Percentiles rank a stretch among this genome's conserved stretches.
These are phyloP conservation scores for Mucor ambiguus DNA, from an alignment of 371 early-diverging fungal genomes.

Conservation along the genomic window DNA sequence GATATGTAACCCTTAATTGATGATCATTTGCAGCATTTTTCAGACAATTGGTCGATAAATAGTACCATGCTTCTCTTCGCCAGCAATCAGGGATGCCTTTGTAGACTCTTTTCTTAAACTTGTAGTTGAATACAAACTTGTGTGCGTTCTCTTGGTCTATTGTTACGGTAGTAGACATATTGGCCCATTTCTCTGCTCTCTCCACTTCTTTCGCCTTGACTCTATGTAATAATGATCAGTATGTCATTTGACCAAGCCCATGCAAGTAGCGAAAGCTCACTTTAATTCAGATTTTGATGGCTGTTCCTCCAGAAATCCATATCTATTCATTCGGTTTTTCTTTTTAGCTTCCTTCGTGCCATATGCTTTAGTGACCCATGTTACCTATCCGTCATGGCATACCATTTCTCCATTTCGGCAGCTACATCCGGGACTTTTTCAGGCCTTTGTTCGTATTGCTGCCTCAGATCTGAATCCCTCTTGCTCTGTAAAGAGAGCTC, in stretches of 20 bases:
- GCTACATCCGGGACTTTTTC: slow-evolving; percentile 38
- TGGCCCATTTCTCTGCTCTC: slow-evolving; percentile 58
- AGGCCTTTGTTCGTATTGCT: slow-evolving; percentile 30
- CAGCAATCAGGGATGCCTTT: slow-evolving; percentile 73
- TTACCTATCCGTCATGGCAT: slow-evolving; percentile 50
- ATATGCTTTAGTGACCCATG: not conserved
- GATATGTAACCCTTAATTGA: slow-evolving; percentile 23
- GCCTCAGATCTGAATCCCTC: slow-evolving; percentile 11
- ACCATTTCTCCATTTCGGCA: slow-evolving; percentile 57
- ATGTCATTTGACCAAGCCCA: not conserved
- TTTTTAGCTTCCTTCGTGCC: not conserved
- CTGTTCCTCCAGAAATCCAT: slow-evolving; percentile 46
- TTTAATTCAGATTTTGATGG: slow-evolving; percentile 1
- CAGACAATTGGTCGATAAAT: slow-evolving; percentile 24
- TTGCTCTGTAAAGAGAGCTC: not conserved
- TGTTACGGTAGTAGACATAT: slow-evolving; percentile 47
- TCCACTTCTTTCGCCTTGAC: slow-evolving; percentile 41
- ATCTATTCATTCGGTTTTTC: slow-evolving; percentile 24
- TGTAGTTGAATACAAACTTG: slow-evolving; percentile 37
- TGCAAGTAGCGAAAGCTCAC: slow-evolving; percentile 13
- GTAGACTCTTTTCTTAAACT: slow-evolving; percentile 57
- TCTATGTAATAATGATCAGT: slow-evolving; percentile 6
- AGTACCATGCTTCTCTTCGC: slow-evolving; percentile 63
- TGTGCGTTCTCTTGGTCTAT: slow-evolving; percentile 43
- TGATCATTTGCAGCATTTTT: slow-evolving; percentile 18